Evolutionary conservation across 257 asterid genomes (phyloP).

Genomic region (Nemophila menziesii): DNA sequence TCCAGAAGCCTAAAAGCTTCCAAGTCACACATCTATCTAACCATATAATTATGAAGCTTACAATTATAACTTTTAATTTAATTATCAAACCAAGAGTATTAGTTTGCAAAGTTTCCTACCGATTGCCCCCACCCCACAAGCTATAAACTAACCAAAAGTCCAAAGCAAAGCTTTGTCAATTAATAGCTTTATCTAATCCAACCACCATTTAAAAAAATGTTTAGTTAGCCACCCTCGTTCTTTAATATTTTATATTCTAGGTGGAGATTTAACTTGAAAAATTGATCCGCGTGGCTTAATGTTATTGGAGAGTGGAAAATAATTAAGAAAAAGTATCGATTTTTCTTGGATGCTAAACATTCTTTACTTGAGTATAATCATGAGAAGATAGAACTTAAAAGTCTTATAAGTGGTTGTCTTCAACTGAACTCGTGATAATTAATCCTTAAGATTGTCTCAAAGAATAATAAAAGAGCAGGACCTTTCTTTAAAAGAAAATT

Average conservation of each 20-base stretch:
- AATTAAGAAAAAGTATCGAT: conserved; percentile 3
- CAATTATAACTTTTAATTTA: background rate
- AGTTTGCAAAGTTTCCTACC: conserved; percentile 16
- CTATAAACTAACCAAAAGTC: conserved; percentile 21
- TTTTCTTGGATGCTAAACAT: conserved; percentile 13
- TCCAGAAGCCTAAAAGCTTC: background rate
- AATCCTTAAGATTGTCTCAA: conserved; percentile 7
- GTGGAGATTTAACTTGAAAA: conserved; percentile 9
- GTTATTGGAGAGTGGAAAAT: conserved; percentile 10
- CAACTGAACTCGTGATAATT: conserved; percentile 17
- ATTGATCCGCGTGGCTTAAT: conserved; percentile 7
- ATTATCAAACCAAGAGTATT: conserved; percentile 19
- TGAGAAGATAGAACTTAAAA: conserved; percentile 32
- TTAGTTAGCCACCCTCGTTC: conserved; percentile 11
- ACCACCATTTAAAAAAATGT: conserved; percentile 25
- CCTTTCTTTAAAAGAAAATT: background rate
- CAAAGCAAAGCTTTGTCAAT: conserved; percentile 24
- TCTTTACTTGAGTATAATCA: conserved; percentile 32
- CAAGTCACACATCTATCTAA: background rate
- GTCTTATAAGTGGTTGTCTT: conserved; percentile 24
- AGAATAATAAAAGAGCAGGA: background rate
- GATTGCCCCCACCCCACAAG: conserved; percentile 31
- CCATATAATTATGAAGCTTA: background rate
- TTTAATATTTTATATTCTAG: conserved; percentile 12
- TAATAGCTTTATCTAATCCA: conserved; percentile 15